Base-by-base conservation (phyloP, 1,284 basidiomycete genomes). In the Xerocomus minutiporus region DNA sequence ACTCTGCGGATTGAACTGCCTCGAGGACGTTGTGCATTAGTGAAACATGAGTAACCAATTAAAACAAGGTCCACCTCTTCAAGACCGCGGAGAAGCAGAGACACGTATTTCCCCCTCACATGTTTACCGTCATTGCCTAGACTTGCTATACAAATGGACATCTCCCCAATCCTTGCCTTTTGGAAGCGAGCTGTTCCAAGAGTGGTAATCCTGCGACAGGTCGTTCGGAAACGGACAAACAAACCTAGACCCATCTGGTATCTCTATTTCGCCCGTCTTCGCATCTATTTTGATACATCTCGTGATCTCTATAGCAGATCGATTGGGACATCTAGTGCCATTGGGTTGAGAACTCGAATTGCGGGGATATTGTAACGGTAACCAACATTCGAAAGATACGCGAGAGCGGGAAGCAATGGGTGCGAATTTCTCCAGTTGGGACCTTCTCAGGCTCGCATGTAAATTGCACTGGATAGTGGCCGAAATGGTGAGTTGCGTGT, bases 271-370 rank as follows among this genome's bases (percentile, higher is more conserved):
- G 3, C 87, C 88, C n/a, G 84, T 86, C 39, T 70, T 64, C 39
- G 73, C 57, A 59, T 88, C 74, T 44, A 87, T 69, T n/a, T 75
- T 69, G 26, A 81, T 72, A 32, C 76, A 70, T 52, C 75, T 77
- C 8, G 88, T 91, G 45, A 91, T 76, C 69, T 91, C 88, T 25
- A 86, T 73, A n/a, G 83, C 82, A 49, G 86, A 80, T 50, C 69
- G 66, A 35, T 77, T 75, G 44, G 75, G 73, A 64, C 88, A 91
- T 57, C 88, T 91, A 61, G 40, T n/a, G 17, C 28, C 43, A 39
- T 32, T 8, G 13, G 31, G 9, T 47, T 61, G 48, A 62, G 55
- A 23, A 12, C 32, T 40, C 17, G 34, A 35, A 48, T 41, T 29
- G 35, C 17, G 13, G 34, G 50, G 36, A 39, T 8, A 34, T 6